Conservation (phyloP, 805 yeast genomes). For the Cyberlindnera euphorbiiphila region DNA sequence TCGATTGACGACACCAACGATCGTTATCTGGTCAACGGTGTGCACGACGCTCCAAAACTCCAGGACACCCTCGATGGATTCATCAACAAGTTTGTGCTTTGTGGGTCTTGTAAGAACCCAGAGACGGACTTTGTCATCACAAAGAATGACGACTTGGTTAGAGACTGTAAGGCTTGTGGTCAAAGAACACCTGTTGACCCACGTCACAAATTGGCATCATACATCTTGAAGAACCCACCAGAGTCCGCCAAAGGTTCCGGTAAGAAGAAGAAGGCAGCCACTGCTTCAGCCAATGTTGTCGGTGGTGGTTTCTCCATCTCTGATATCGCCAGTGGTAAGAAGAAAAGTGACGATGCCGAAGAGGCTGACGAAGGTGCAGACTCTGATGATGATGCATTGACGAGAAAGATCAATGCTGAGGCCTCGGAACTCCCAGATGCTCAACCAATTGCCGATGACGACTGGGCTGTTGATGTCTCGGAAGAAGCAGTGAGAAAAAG, state of each 20-base stretch:
- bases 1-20: constrained; percentile 74
- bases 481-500: constrained; percentile 94
- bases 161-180: constrained; percentile 99
- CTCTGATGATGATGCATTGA: constrained; percentile 68
- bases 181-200: constrained; percentile 78
- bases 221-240: constrained; percentile 87
- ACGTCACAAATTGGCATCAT: constrained; percentile 82
- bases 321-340: constrained; percentile 63
- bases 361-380: constrained; percentile 56
- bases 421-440: constrained; percentile 66
- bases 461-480: constrained; percentile 97
- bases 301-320: constrained; percentile 83
- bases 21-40: constrained; percentile 91
- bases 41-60: constrained; percentile 82
- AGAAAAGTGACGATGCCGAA: constrained; percentile 30
- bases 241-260: constrained; percentile 43
- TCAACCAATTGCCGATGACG: constrained; percentile 76
- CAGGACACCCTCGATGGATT: constrained; percentile 95
- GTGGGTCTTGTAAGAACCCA: constrained; percentile 95
- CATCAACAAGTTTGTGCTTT: constrained; percentile 86
- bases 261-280: constrained; percentile 68
- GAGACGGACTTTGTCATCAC: constrained; percentile 88
- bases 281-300: constrained; percentile 83
- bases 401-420: constrained; percentile 78
- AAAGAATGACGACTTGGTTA: constrained; percentile 68